Base-by-base conservation (phyloP, 148 eudicot species). In the Rhododendron williamsianum region DNA sequence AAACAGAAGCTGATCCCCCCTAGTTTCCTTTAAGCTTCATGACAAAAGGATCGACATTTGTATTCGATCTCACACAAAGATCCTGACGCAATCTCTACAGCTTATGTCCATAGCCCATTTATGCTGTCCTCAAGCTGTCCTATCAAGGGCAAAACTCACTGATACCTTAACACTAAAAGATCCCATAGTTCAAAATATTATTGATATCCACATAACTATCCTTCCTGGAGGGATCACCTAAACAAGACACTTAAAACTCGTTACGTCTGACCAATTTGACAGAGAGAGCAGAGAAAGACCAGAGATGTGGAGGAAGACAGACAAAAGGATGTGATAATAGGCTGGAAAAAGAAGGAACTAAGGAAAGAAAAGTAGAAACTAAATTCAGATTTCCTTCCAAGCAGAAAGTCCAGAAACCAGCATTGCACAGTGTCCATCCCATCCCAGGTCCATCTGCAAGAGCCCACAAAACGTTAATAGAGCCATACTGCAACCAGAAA, bases 301-400 rank as follows among this genome's bases (percentile, higher is more conserved):
- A 23, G 49, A 33, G 25, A 51, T 45, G 38, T 0, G 51, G 80
- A 21, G 30, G 48, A 51, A 23, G 80, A 72, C 30, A 33, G 71
- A 49, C 23, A 51, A 27, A 30, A 48, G 56, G 78, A 71, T 19
- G 10, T 46, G n/a, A 84, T 1, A 35, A 84, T 46, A 48, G 71
- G 76, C 48, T 73, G 85, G 49, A 82, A 84, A 69, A 43, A 35
- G 33, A 83, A 27, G 49, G 60, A 83, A 72, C 54, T 11, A 76
- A 73, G 81, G 76, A 86, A 81, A 41, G 38, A 27, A 58, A 82
- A 23, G 46, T 45, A 82, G 21, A 76, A 60, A 82, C 56, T 63
- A 65, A 69, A 52, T 82, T 72, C 86, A 71, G 87, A 83, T 78
- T 88, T 72, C 87, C 89, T 88, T 83, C 81, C 45, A 27, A 83